phyloP scores from a whole-genome alignment of 129 eudicot species.

The Logfia minima region DNA sequence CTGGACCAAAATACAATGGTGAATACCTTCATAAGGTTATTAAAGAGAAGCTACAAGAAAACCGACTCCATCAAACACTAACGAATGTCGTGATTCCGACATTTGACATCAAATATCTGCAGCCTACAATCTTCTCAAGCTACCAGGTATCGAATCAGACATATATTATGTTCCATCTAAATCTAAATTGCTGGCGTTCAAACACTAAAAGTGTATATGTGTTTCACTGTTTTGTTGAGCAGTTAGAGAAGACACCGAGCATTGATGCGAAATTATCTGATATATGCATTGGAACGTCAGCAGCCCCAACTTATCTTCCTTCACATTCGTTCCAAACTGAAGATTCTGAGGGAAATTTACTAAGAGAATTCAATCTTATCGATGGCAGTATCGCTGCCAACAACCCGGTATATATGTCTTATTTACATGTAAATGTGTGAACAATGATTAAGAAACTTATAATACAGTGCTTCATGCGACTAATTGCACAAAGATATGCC shows the following conservation, averaged over 20 bases:
- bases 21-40: conserved; percentile 34
- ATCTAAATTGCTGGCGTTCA: not conserved
- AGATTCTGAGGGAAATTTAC: conserved; percentile 19
- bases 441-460: not conserved
- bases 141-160: conserved; percentile 29
- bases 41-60: conserved; percentile 9
- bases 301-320: conserved; percentile 64
- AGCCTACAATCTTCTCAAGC: conserved; percentile 56
- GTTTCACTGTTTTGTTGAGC: conserved; percentile 10
- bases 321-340: conserved; percentile 37
- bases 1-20: conserved; percentile 46
- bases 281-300: conserved; percentile 62
- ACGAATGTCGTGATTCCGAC: conserved; percentile 66
- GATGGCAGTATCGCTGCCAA: conserved; percentile 60
- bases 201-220: conserved; percentile 14
- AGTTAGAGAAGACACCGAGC: conserved; percentile 35
- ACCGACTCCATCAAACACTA: conserved; percentile 39
- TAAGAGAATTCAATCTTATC: conserved; percentile 51
- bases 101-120: conserved; percentile 52
- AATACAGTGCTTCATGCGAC: too few species aligned
- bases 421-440: not conserved
- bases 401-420: conserved; percentile 39
- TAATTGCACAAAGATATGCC: too few species aligned
- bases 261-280: conserved; percentile 50
- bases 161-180: not conserved